A percentile compares a stretch with the other conserved stretches of the same genome.
Conservation (phyloP, 2,329 filamentous ascomycete genomes). For the Aspergillus terreus region DNA sequence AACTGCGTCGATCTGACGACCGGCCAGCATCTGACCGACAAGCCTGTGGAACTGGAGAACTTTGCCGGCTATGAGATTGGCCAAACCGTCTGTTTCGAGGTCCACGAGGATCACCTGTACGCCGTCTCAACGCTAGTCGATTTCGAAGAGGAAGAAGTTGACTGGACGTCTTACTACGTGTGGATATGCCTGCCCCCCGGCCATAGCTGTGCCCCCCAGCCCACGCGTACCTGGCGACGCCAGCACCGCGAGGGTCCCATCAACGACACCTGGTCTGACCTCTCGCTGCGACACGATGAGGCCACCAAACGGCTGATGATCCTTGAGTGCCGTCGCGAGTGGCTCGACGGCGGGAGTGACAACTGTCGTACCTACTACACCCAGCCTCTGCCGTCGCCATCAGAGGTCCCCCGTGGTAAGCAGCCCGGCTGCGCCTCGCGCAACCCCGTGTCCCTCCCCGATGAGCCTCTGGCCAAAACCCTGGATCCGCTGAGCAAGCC, state of each 20-base stretch:
- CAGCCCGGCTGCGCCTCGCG: constrained; percentile 5
- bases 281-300: constrained; percentile 61
- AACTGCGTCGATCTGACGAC: constrained; percentile 49
- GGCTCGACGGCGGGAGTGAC: constrained; percentile 54
- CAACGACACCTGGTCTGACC: constrained; percentile 69
- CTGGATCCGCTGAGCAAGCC: constrained; percentile 23
- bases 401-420: constrained; percentile 19
- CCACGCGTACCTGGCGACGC: constrained; percentile 60
- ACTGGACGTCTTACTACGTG: constrained; percentile 68
- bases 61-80: constrained; percentile 64
- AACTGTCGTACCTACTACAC: constrained; percentile 66
- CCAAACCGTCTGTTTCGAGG: constrained; percentile 67
- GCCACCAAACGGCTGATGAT: constrained; percentile 56
- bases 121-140: constrained; percentile 64
- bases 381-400: constrained; percentile 33
- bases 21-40: constrained; percentile 39
- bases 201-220: constrained; percentile 19
- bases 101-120: constrained; percentile 64
- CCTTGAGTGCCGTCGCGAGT: constrained; percentile 67
- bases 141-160: constrained; percentile 59
- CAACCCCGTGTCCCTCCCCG: constrained; percentile 16
- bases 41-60: constrained; percentile 51
- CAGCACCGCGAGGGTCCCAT: constrained; percentile 67
- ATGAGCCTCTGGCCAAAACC: constrained; percentile 28
- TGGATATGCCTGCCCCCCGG: constrained; percentile 53